phyloP scores from a whole-genome alignment of 805 yeast species.

The Myxozyma monticola region DNA sequence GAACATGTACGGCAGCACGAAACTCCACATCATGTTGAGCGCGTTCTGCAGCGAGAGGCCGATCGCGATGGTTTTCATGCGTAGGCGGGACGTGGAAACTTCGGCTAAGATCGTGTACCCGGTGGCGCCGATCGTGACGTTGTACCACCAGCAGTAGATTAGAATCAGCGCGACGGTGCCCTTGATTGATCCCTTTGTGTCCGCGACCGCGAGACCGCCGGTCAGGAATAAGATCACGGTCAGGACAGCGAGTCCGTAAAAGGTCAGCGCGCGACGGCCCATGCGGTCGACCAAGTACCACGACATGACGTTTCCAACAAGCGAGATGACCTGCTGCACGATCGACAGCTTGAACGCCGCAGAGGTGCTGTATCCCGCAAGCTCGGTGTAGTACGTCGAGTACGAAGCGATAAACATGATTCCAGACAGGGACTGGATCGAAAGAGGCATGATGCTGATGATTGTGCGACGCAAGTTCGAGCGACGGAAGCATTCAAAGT shows the following conservation, averaged over 20 bases:
- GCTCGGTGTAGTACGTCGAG: slow-evolving; percentile 32
- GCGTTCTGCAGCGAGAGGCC: slow-evolving; percentile 40
- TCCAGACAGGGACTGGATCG: slow-evolving; percentile 50
- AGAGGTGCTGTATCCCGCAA: slow-evolving; percentile 47
- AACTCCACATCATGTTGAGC: slow-evolving; percentile 40
- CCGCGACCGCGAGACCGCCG: slow-evolving; percentile 36
- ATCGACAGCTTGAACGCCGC: slow-evolving; percentile 31
- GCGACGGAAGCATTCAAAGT: slow-evolving; percentile 48
- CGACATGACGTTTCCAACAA: slow-evolving; percentile 1
- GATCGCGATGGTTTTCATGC: slow-evolving; percentile 46
- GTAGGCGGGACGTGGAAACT: slow-evolving; percentile 43
- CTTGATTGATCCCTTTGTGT: slow-evolving; percentile 35
- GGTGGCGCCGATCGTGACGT: slow-evolving; percentile 45
- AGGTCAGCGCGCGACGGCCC: slow-evolving; percentile 38
- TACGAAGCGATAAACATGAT: slow-evolving; percentile 10
- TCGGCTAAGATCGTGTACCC: slow-evolving; percentile 45
- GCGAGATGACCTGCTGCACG: slow-evolving; percentile 31
- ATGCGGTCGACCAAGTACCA: slow-evolving; percentile 1
- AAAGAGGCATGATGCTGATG: slow-evolving; percentile 44
- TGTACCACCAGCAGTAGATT: slow-evolving; percentile 41
- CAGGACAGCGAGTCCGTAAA: slow-evolving; percentile 41
- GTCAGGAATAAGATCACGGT: slow-evolving; percentile 40
- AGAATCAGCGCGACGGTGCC: slow-evolving; percentile 38
- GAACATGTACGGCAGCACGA: slow-evolving; percentile 50
- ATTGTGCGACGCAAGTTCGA: slow-evolving; percentile 49